These are phyloP conservation scores for Talaromyces sp. DNA, from an alignment of 2,329 filamentous ascomycete species.

Conservation along the genomic window DNA sequence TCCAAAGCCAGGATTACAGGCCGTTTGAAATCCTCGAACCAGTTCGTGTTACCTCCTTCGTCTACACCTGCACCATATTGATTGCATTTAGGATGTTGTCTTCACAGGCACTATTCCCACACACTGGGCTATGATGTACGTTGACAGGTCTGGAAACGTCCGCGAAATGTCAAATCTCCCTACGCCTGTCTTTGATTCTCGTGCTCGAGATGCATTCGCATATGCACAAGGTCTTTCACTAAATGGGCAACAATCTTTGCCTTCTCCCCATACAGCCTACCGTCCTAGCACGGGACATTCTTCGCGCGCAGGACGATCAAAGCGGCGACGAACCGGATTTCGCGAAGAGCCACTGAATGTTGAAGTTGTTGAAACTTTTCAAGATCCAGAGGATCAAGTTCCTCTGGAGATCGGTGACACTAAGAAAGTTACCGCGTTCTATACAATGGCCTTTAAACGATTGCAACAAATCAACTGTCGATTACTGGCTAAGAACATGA, in stretches of 20 bases:
- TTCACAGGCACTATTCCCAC: conserved; percentile 11
- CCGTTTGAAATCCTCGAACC: conserved; percentile 11
- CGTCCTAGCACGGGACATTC: not conserved
- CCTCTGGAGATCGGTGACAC: conserved; percentile 38
- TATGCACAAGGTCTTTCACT: conserved; percentile 1
- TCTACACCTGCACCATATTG: not conserved
- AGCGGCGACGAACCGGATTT: conserved; percentile 16
- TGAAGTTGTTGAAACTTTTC: conserved; percentile 12
- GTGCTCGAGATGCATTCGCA: conserved; percentile 10
- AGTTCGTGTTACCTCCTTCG: not conserved
- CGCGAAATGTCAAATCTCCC: conserved; percentile 14
- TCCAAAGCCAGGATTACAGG: not conserved
- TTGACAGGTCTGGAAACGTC: conserved; percentile 11
- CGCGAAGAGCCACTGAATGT: conserved; percentile 8
- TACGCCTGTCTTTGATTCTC: conserved; percentile 3
- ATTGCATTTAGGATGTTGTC: conserved; percentile 9
- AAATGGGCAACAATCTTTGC: not conserved
- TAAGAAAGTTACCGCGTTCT: conserved; percentile 38
- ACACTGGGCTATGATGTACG: conserved; percentile 16
- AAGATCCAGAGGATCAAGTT: conserved; percentile 28
- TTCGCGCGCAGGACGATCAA: conserved; percentile 5
- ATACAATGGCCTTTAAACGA: conserved; percentile 39
- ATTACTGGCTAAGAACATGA: conserved; percentile 44
- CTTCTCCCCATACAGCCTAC: conserved; percentile 1
- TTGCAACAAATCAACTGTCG: conserved; percentile 48